Evolutionary conservation across 768 basidiomycete genomes (phyloP).

Genomic region (Boletus pseudopeckii): DNA sequence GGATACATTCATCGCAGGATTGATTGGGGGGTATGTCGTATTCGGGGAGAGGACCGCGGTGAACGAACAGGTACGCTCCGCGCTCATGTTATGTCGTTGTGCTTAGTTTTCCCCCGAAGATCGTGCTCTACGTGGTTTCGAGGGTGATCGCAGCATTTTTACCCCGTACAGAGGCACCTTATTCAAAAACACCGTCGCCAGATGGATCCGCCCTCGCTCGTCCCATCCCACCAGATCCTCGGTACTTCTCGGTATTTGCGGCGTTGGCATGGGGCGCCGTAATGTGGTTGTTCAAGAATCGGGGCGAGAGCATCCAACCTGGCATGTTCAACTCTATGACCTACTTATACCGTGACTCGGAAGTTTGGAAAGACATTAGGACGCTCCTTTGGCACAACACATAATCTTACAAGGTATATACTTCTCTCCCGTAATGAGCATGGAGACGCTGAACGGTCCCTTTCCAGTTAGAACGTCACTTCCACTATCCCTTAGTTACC

Average conservation of each 20-base stretch:
- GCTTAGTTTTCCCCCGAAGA: slow-evolving; percentile 44
- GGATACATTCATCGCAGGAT: slow-evolving; percentile 91
- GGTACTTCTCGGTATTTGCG: slow-evolving; percentile 83
- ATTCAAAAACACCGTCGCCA: slow-evolving; percentile 44
- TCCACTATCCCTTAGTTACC: slow-evolving; percentile 18
- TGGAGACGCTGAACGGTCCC: background rate
- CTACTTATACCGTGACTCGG: slow-evolving; percentile 93
- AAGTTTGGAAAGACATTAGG: slow-evolving; percentile 75
- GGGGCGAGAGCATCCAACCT: slow-evolving; percentile 87
- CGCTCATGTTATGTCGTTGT: slow-evolving; percentile 4
- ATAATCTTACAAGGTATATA: slow-evolving; percentile 31
- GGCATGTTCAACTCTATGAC: slow-evolving; percentile 97
- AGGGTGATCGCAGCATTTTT: slow-evolving; percentile 90
- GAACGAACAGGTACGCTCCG: slow-evolving; percentile 78
- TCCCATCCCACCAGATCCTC: slow-evolving; percentile 80
- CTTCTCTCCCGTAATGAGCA: background rate
- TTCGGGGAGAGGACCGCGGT: slow-evolving; percentile 85
- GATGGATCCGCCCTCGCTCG: slow-evolving; percentile 44
- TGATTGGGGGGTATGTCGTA: slow-evolving; percentile 86
- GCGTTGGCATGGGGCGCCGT: slow-evolving; percentile 92
- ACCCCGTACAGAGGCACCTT: slow-evolving; percentile 64
- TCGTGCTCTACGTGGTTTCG: slow-evolving; percentile 94
- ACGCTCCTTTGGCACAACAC: slow-evolving; percentile 92
- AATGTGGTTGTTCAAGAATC: slow-evolving; percentile 92
- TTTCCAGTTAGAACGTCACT: slow-evolving; percentile 6